These are phyloP conservation scores for Acacia crassicarpa DNA, from an alignment of 306 rosid species.

Conservation along the genomic window DNA sequence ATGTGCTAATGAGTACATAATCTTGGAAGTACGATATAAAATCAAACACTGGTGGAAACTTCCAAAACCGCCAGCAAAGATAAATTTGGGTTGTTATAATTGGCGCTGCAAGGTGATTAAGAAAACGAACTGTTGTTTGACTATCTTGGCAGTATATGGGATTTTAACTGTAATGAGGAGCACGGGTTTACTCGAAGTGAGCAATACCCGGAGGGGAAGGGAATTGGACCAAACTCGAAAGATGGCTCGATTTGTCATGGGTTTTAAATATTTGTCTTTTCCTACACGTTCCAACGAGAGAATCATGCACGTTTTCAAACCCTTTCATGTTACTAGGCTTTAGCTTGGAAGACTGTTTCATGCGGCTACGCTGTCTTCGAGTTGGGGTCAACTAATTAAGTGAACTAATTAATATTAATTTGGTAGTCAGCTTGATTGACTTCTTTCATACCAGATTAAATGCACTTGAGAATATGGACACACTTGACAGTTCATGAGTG, in stretches of 20 bases:
- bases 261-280: not conserved
- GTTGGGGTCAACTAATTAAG: slow-evolving; percentile 11
- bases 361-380: not conserved
- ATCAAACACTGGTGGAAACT: not conserved
- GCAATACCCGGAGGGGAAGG: not conserved
- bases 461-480: slow-evolving; percentile 10
- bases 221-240: not conserved
- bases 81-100: not conserved
- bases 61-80: not conserved
- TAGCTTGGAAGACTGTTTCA: not conserved
- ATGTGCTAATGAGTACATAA: not conserved
- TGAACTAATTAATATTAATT: not conserved
- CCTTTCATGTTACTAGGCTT: not conserved
- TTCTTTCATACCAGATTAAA: slow-evolving; percentile 4
- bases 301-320: slow-evolving; percentile 9
- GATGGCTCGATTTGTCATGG: not conserved
- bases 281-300: not conserved
- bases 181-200: not conserved
- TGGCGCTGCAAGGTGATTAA: not conserved
- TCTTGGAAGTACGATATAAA: not conserved
- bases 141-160: not conserved
- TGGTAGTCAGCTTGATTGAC: slow-evolving; percentile 22
- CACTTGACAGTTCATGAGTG: not conserved
- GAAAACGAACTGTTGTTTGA: not conserved
- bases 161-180: not conserved